Percentiles rank a stretch among this genome's conserved stretches.
Conservation (phyloP, 352 stramenopile species). For the Phytophthora pini region DNA sequence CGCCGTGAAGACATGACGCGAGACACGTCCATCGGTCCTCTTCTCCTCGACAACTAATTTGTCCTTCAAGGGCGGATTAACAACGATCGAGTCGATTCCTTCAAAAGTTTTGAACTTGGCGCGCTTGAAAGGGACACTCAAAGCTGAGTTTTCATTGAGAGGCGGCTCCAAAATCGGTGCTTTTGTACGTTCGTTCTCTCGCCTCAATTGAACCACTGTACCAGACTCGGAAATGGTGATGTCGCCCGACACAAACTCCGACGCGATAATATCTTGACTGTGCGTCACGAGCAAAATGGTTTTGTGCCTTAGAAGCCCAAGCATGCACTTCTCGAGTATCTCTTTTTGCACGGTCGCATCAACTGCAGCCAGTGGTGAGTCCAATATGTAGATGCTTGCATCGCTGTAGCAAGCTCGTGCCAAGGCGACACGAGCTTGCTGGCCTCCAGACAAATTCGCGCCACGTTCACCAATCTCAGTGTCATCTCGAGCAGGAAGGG, state of each 20-base stretch:
- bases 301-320: neutral
- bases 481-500: too few relatives aligned
- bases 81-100: too few relatives aligned
- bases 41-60: too few relatives aligned
- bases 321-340: neutral
- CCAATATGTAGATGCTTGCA: neutral
- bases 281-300: neutral
- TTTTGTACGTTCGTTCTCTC: neutral
- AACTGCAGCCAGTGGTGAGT: neutral
- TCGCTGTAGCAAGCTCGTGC: too few relatives aligned
- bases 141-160: neutral
- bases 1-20: too few relatives aligned
- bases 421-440: too few relatives aligned
- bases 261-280: neutral
- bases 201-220: neutral
- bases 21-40: too few relatives aligned
- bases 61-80: too few relatives aligned
- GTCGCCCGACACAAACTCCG: neutral
- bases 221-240: neutral
- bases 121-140: too few relatives aligned
- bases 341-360: neutral
- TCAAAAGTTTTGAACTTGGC: too few relatives aligned
- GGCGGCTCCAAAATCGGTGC: neutral
- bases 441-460: too few relatives aligned
- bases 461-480: too few relatives aligned